phyloP scores from a whole-genome alignment of 1,139 yeast species.

The Geotrichum phurueaensis region DNA sequence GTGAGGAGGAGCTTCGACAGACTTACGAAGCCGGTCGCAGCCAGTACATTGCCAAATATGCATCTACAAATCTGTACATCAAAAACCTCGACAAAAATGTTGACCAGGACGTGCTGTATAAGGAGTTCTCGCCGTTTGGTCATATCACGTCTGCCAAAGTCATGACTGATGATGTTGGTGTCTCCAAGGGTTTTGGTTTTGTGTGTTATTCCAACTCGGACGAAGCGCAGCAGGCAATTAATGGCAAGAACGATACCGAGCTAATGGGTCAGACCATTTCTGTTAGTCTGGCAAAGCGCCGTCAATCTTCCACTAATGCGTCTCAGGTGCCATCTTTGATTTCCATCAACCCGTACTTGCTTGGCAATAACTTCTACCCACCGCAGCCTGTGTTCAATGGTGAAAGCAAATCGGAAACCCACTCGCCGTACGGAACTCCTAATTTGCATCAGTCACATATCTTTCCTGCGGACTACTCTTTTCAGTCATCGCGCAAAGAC shows the following conservation, averaged over 20 bases:
- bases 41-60: slow-evolving; percentile 5
- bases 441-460: slow-evolving; percentile 7
- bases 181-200: slow-evolving; percentile 90
- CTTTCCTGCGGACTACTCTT: slow-evolving; percentile 23
- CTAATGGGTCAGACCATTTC: slow-evolving; percentile 81
- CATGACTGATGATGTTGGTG: slow-evolving; percentile 82
- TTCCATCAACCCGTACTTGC: not conserved
- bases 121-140: slow-evolving; percentile 83
- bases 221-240: slow-evolving; percentile 87
- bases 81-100: slow-evolving; percentile 80
- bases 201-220: slow-evolving; percentile 89
- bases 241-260: slow-evolving; percentile 87
- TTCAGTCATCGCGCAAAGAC: not conserved
- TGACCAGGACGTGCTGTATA: slow-evolving; percentile 74
- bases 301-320: not conserved
- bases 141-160: slow-evolving; percentile 84
- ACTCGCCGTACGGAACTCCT: not conserved
- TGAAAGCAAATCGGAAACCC: not conserved
- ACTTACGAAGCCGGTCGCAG: slow-evolving; percentile 34
- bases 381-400: not conserved
- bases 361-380: not conserved
- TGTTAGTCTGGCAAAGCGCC: slow-evolving; percentile 80
- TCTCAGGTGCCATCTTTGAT: not conserved
- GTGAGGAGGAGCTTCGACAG: slow-evolving; percentile 79
- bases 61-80: slow-evolving; percentile 63